These are phyloP conservation scores for Moesziomyces aphidis DNA, from an alignment of 1,284 basidiomycete genomes.

Conservation along the genomic window DNA sequence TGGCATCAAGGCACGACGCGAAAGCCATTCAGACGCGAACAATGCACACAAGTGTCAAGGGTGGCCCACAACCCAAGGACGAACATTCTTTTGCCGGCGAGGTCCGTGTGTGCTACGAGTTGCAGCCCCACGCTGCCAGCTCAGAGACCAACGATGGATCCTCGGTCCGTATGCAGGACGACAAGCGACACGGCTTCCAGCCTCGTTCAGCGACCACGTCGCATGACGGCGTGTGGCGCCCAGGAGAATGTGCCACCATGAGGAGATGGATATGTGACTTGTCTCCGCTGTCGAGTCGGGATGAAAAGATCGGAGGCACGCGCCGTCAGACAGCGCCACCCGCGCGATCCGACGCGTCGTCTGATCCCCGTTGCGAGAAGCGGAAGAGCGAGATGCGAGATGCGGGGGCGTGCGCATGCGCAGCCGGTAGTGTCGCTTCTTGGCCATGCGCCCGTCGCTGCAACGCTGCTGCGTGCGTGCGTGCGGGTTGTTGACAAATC, in stretches of 20 bases:
- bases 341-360: background rate
- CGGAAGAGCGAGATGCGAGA: no score
- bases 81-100: background rate
- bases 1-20: no score
- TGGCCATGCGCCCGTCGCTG: no score
- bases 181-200: background rate
- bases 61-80: no score
- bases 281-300: background rate
- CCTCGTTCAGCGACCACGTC: background rate
- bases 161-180: no score
- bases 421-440: no score
- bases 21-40: no score
- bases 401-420: no score
- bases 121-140: no score
- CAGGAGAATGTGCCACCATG: background rate
- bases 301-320: background rate
- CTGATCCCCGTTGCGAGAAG: no score
- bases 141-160: no score
- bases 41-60: background rate
- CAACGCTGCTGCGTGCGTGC: background rate
- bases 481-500: background rate
- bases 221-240: background rate
- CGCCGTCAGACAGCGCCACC: background rate
- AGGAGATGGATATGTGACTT: background rate
- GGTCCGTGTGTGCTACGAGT: background rate